Conservation (phyloP, 352 stramenopile genomes). For the Phytophthora brassicae region DNA sequence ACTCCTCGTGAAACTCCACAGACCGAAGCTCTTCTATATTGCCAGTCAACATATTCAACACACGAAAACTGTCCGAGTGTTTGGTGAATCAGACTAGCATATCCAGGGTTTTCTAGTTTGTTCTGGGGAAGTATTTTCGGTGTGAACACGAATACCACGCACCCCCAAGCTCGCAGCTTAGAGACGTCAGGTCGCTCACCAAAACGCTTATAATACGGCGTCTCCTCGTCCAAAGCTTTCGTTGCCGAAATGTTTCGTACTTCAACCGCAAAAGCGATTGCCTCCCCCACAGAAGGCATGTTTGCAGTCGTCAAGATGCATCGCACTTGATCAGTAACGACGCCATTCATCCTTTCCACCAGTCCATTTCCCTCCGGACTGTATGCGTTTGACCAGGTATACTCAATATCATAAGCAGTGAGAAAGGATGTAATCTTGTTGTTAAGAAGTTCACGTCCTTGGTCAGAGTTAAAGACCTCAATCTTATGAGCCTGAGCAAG, state of each 20-base stretch:
- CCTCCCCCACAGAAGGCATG: constrained; percentile 11
- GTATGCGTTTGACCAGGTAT: too few relatives aligned
- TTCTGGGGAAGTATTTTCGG: constrained; percentile 1
- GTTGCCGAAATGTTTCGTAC: not conserved
- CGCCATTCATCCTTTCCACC: too few relatives aligned
- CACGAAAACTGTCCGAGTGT: constrained; percentile 7
- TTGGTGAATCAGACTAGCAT: not conserved
- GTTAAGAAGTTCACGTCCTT: too few relatives aligned
- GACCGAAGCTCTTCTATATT: not conserved
- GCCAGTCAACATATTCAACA: not conserved
- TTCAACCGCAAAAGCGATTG: constrained; percentile 11
- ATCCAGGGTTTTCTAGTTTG: constrained; percentile 4
- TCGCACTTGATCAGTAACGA: not conserved
- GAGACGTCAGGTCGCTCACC: constrained; percentile 9
- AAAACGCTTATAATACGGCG: constrained; percentile 3
- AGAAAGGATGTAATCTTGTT: too few relatives aligned
- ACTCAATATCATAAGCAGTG: too few relatives aligned
- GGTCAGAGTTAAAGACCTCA: too few relatives aligned
- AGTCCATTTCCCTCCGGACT: too few relatives aligned
- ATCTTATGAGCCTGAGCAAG: too few relatives aligned
- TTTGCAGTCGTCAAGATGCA: not conserved
- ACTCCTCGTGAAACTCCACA: not conserved
- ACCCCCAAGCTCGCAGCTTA: constrained; percentile 5
- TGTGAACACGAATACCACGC: constrained; percentile 8
- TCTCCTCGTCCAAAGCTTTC: not conserved